A percentile compares a stretch with the other conserved stretches of the same genome.
Evolutionary conservation across 75 land plant genomes (phyloP).

Genomic region (Sequoiadendron giganteum): DNA sequence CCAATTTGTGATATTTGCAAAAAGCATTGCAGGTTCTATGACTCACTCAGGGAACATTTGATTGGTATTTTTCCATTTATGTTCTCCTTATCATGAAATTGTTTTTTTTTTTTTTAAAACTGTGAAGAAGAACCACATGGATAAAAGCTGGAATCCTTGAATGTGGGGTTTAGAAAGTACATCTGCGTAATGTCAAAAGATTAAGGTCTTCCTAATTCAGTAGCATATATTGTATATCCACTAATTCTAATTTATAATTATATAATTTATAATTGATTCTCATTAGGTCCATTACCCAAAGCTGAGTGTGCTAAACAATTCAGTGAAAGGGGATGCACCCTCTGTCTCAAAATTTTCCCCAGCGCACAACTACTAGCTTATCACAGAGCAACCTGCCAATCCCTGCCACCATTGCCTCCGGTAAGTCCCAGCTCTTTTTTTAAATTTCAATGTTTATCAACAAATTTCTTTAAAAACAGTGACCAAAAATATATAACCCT

Average conservation of each 20-base stretch:
- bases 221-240: background rate
- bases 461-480: too few species aligned
- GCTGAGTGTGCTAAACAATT: slow-evolving; percentile 54
- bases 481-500: too few species aligned
- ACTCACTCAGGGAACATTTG: slow-evolving; percentile 30
- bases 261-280: background rate
- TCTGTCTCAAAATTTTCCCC: slow-evolving; percentile 49
- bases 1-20: too few species aligned
- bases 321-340: slow-evolving; percentile 43
- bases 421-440: slow-evolving; percentile 31
- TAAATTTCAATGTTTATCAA: background rate
- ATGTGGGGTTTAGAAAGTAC: too few species aligned
- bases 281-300: slow-evolving; percentile 60
- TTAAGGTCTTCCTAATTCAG: too few species aligned
- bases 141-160: too few species aligned
- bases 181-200: too few species aligned
- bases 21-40: too few species aligned
- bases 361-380: background rate
- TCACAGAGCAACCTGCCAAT: slow-evolving; percentile 38
- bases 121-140: too few species aligned
- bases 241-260: too few species aligned
- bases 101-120: too few species aligned
- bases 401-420: background rate
- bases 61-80: slow-evolving; percentile 31
- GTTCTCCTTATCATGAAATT: too few species aligned